Conservation (phyloP, 2,329 filamentous ascomycete species). For the Zopfia rhizophila region DNA sequence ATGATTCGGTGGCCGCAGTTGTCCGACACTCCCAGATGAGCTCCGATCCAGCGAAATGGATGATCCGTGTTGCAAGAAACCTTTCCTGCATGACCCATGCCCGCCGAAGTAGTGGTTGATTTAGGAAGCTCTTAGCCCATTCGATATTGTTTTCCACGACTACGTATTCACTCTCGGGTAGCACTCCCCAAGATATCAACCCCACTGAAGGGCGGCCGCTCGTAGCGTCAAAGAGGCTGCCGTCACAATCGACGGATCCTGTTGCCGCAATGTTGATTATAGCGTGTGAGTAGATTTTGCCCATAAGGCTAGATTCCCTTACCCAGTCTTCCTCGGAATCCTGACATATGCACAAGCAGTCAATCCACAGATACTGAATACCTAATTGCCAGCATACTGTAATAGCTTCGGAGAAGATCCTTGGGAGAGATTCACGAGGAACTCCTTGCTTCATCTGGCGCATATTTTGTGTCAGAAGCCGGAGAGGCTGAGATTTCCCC, state of each 20-base stretch:
- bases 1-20: conserved; percentile 5
- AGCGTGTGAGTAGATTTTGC: conserved; percentile 11
- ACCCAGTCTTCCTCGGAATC: conserved; percentile 17
- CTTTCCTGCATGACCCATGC: conserved; percentile 11
- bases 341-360: conserved; percentile 8
- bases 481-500: conserved; percentile 13
- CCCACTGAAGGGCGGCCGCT: conserved; percentile 4
- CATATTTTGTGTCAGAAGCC: no score
- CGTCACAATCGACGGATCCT: conserved; percentile 3
- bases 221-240: neutral
- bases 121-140: conserved; percentile 12
- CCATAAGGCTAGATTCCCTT: conserved; percentile 13
- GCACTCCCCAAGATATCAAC: conserved; percentile 7
- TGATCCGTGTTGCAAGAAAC: neutral
- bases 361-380: conserved; percentile 19
- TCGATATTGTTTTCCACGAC: conserved; percentile 14
- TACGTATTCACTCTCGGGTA: neutral
- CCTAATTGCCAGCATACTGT: conserved; percentile 6
- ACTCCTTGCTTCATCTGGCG: conserved; percentile 1
- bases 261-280: conserved; percentile 16
- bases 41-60: neutral
- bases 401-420: conserved; percentile 14
- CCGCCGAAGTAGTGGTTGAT: conserved; percentile 5
- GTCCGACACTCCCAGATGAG: conserved; percentile 7
- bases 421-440: conserved; percentile 9